Percentiles rank a stretch among this genome's conserved stretches.
Conservation (phyloP, 257 asterid genomes). For the Coffea canephora region DNA sequence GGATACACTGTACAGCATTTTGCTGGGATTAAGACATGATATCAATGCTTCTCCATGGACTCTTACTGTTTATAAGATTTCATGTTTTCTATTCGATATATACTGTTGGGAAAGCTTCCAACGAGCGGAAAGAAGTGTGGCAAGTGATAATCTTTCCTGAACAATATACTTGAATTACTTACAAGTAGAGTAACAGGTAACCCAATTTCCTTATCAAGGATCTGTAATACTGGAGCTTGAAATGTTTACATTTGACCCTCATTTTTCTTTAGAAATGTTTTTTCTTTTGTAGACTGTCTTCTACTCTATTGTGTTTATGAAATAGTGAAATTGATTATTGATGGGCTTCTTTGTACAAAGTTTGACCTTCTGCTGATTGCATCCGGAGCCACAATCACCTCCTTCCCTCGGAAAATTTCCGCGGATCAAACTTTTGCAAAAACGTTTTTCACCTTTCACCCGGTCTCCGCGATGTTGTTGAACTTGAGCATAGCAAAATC, state of each 20-base stretch:
- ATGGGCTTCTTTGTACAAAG: not conserved
- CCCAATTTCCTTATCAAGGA: no score
- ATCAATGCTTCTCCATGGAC: not conserved
- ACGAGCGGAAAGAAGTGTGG: not conserved
- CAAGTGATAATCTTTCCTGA: not conserved
- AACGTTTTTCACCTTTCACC: not conserved
- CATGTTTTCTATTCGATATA: no score
- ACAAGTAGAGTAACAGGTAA: not conserved
- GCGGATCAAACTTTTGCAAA: not conserved
- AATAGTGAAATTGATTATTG: not conserved
- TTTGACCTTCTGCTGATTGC: slow-evolving; percentile 1
- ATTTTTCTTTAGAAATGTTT: no score
- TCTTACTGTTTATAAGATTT: not conserved
- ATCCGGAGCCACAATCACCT: not conserved
- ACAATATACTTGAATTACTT: not conserved
- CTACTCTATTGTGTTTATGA: not conserved
- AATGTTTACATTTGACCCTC: not conserved
- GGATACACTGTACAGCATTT: slow-evolving; percentile 70
- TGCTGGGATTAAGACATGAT: slow-evolving; percentile 36
- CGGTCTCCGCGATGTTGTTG: not conserved
- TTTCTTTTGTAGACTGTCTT: not conserved
- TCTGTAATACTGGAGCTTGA: no score
- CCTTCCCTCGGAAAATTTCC: not conserved
- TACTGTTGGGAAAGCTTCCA: not conserved
- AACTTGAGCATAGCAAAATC: not conserved